Percentiles rank a stretch among this genome's conserved stretches.
These are phyloP conservation scores for Galerina marginata DNA, from an alignment of 768 basidiomycete genomes.

Conservation along the genomic window DNA sequence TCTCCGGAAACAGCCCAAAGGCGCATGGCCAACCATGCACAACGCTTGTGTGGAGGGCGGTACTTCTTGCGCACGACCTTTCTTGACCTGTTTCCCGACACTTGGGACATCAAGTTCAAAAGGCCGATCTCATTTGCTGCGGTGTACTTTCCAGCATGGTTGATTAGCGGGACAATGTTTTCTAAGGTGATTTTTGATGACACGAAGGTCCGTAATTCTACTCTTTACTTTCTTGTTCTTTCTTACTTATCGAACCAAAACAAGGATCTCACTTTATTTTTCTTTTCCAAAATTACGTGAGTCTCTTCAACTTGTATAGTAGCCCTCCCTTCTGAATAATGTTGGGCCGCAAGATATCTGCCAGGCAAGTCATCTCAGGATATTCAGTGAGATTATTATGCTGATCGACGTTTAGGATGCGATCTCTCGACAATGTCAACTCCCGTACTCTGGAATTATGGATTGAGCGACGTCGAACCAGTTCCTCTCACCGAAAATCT, in stretches of 20 bases:
- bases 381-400: neutral
- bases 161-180: neutral
- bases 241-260: neutral
- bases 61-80: neutral
- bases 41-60: neutral
- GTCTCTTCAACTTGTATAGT: neutral
- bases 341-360: conserved; percentile 1
- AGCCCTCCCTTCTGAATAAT: neutral
- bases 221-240: neutral
- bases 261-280: neutral
- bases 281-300: neutral
- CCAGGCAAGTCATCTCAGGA: neutral
- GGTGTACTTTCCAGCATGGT: conserved; percentile 9
- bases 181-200: neutral
- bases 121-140: neutral
- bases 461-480: neutral
- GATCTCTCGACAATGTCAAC: conserved; percentile 6
- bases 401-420: neutral
- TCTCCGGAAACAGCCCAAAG: no score
- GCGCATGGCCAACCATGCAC: neutral
- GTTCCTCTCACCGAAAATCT: conserved; percentile 7
- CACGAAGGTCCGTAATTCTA: neutral
- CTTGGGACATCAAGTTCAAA: neutral
- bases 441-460: neutral
- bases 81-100: neutral